Evolutionary conservation across 1,284 basidiomycete genomes (phyloP), one percentile per base, ranked within the genome.

Genomic region (Omphalotus olearius): DNA sequence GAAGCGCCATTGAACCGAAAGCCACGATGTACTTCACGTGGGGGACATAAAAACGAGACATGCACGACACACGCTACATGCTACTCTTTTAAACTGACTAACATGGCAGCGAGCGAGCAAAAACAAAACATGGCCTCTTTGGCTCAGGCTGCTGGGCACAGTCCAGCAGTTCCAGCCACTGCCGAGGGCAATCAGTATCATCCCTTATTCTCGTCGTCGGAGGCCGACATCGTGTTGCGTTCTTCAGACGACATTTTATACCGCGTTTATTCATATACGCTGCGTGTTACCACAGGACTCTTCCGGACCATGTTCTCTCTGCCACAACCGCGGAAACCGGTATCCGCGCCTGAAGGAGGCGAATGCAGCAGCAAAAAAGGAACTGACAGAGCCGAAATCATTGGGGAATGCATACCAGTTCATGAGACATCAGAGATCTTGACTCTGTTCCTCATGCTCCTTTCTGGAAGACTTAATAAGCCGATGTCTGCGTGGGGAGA

Each of bases 251-350:
- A 68, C 6, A 67, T 66, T 5, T 57, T 67, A 13, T 75, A 73
- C 54, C 65, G 67, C 17, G 59, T 76, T 2, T 65, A 71, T 50
- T 67, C 69, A 3, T 67, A 65, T 52, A 70, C 68, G 13, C 66
- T 78, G 16, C 64, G 65, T 49, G 64, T 61, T 5, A 67, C 71
- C 4, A 75, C 73, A 1, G 69, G 66, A 1, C 61, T 76, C 25
- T 76, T 77, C 62, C 56, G 64, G 43, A 70, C 69, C 1, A 71
- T 79, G 68, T 70, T 76, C 54, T 66, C 67, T 40, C 66, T 77
- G 25, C 74, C 74, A 3, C 69, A 70, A 50, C 69, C 69, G 2
- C 7, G n/a, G 18, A 18, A 26, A 14, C 25, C 10, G 14, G 16
- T 42, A 35, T 7, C 18, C 11, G 13, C 1, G n/a, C 38, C 40